These are phyloP conservation scores for Gremmenia infestans DNA, from an alignment of 2,329 filamentous ascomycete genomes.

Conservation along the genomic window DNA sequence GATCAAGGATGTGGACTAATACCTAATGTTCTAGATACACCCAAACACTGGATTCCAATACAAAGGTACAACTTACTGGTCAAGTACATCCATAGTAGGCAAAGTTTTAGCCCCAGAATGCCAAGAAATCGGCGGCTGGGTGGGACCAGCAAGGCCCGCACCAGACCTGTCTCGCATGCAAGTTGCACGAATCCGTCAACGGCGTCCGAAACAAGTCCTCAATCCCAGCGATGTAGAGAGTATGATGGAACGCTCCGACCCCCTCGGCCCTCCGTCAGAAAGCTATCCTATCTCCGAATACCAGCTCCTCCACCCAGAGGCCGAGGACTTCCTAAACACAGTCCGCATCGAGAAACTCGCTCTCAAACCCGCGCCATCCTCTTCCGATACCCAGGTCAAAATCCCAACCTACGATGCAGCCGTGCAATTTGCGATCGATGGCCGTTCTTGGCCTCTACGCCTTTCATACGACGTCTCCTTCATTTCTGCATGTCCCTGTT, in stretches of 20 bases:
- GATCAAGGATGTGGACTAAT: too few relatives aligned
- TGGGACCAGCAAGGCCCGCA: slow-evolving; percentile 66
- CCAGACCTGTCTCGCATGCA: slow-evolving; percentile 62
- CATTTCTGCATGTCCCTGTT: slow-evolving; percentile 60
- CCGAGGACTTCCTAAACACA: slow-evolving; percentile 55
- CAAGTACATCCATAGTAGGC: slow-evolving; percentile 64
- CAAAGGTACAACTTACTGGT: slow-evolving; percentile 74
- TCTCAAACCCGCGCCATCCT: slow-evolving; percentile 44
- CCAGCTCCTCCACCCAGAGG: slow-evolving; percentile 48
- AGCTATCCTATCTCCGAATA: slow-evolving; percentile 65
- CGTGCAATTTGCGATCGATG: slow-evolving; percentile 59
- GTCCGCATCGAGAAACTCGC: slow-evolving; percentile 66
- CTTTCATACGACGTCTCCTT: slow-evolving; percentile 63
- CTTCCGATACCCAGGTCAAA: slow-evolving; percentile 11
- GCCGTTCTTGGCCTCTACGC: slow-evolving; percentile 57
- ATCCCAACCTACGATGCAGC: slow-evolving; percentile 55
- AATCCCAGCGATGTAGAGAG: slow-evolving; percentile 55
- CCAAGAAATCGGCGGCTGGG: slow-evolving; percentile 65
- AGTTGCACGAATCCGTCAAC: slow-evolving; percentile 63
- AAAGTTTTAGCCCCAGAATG: slow-evolving; percentile 72
- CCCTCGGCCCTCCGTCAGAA: slow-evolving; percentile 59
- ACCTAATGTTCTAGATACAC: slow-evolving; percentile 38
- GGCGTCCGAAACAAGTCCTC: slow-evolving; percentile 51
- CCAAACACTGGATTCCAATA: slow-evolving; percentile 73
- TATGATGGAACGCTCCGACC: slow-evolving; percentile 64